These are phyloP conservation scores for Sclerotinia nivalis DNA, from an alignment of 2,329 filamentous ascomycete genomes.

Conservation along the genomic window DNA sequence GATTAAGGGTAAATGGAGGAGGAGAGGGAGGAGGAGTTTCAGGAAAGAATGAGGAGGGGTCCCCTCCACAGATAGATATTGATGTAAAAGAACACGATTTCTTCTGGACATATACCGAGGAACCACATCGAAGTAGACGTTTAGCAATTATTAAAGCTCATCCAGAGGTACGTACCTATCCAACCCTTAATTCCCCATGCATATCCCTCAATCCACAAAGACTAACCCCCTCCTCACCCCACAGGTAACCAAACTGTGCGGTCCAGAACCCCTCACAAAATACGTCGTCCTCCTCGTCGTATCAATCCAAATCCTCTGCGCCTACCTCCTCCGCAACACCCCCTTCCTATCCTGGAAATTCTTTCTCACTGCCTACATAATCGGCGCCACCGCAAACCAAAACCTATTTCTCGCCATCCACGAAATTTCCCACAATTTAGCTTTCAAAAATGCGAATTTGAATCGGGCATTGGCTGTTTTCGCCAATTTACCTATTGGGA, in stretches of 20 bases:
- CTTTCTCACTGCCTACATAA: slow-evolving; percentile 82
- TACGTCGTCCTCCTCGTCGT: slow-evolving; percentile 87
- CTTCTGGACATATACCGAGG: slow-evolving; percentile 99
- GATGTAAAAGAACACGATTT: slow-evolving; percentile 53
- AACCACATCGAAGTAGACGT: slow-evolving; percentile 87
- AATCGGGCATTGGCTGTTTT: slow-evolving; percentile 89
- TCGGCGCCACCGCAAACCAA: slow-evolving; percentile 95
- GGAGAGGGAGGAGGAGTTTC: neutral
- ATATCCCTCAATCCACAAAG: neutral
- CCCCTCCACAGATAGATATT: slow-evolving; percentile 25
- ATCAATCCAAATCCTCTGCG: slow-evolving; percentile 73
- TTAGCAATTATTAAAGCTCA: slow-evolving; percentile 97
- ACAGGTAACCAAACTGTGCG: slow-evolving; percentile 94
- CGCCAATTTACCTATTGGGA: slow-evolving; percentile 91
- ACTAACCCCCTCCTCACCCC: neutral
- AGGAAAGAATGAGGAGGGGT: neutral
- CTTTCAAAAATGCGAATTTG: slow-evolving; percentile 75
- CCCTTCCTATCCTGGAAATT: slow-evolving; percentile 82
- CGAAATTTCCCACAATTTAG: slow-evolving; percentile 97
- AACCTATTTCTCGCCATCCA: slow-evolving; percentile 98
- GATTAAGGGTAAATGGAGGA: slow-evolving; percentile 14
- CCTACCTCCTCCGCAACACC: slow-evolving; percentile 73
- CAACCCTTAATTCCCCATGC: neutral
- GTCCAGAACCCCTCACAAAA: slow-evolving; percentile 93
- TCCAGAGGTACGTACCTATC: slow-evolving; percentile 68